Evolutionary conservation across 345 rosid genomes (phyloP), one percentile per base, ranked within the genome.

Genomic region (Leavenworthia alabamica): DNA sequence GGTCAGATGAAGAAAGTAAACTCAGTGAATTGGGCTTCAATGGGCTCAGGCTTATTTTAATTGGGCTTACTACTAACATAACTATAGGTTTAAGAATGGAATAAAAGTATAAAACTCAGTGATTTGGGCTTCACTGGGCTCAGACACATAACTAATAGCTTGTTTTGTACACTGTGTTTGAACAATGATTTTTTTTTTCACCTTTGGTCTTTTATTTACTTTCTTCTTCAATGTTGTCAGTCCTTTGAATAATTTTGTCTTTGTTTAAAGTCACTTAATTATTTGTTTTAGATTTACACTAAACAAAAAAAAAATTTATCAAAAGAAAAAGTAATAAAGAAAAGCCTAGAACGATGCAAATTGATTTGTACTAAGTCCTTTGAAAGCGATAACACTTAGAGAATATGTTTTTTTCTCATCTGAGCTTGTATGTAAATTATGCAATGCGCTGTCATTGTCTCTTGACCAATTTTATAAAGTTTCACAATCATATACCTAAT

Each of bases 391-490:
- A 14, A 12, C 20, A 65, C 23, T 35, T 17, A 32, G 62, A 36
- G 42, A 28, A 16, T 45, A 45, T 66, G 62, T 24, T 35, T 35
- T 17, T 16, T 35, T 8, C 13, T 23, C 41, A 56, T 66, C 15
- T 66, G 56, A 56, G 56, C 45, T 35, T 4, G 46, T 39, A 29
- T 47, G 40, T n/a, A n/a, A n/a, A n/a, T n/a, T n/a, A n/a, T n/a
- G n/a, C 6, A 56, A 49, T 46, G 71, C 42, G 56, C 37, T 56
- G 71, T 66, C 57, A 56, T n/a, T 47, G 48, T 47, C 71, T 26
- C 57, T 43, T 67, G 42, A 47, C 42, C 57, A 47, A 54, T 19
- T 37, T 4, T 7, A 16, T 1, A 56, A 45, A 3, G 17, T 27
- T 37, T 47, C 58, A 27, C 16, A 31, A 48, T 47, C 49, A 55